Base-by-base conservation (phyloP, 2,329 filamentous ascomycete species). In the Cordyceps javanica region DNA sequence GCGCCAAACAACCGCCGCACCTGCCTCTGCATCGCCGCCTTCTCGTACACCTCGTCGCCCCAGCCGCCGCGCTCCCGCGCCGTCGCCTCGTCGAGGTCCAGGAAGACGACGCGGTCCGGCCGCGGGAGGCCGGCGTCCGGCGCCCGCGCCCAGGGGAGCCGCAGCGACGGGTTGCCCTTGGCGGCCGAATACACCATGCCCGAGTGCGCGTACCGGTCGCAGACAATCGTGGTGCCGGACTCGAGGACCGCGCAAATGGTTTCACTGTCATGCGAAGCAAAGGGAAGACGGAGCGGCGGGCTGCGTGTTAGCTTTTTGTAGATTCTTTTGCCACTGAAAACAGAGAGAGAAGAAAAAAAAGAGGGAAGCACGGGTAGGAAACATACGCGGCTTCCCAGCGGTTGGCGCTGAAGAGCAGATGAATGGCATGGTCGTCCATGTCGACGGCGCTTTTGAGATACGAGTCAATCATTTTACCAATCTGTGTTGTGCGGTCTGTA, bases 171-270 rank as follows among this genome's bases (percentile, higher is more conserved):
- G 64, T 90, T 90, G 45, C 83, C 78, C 69, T 97, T 97, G 3
- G 94, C 93, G 0, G 91, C 90, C 25, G 87, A 91, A 75, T 97
- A 99, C 51, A 97, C 91, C 58, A 92, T 89, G 55, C 94, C 94
- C 21, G 89, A 94, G 76, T 96, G 93, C 70, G 95, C 96, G 75
- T 97, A 99, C 49, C 94, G 86, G 72, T 99, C 94, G 63, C 93
- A 86, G 39, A 99, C 78, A 32, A 99, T 80, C 0, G 85, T 94
- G 21, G 80, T 86, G 9, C 93, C 92, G 1, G 77, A 71, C 1
- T 77, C 73, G 6, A 97, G 72, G 6, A 82, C 75, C 1, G 72
- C 58, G 19, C 76, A 67, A 46, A 87, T 86, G 51, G 73, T 73
- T 63, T 77, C 74, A 2, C 81, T 83, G 59, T n/a, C 5, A 7